These are phyloP conservation scores for Paramarasmius palmivorus DNA, from an alignment of 1,284 basidiomycete genomes.

Conservation along the genomic window DNA sequence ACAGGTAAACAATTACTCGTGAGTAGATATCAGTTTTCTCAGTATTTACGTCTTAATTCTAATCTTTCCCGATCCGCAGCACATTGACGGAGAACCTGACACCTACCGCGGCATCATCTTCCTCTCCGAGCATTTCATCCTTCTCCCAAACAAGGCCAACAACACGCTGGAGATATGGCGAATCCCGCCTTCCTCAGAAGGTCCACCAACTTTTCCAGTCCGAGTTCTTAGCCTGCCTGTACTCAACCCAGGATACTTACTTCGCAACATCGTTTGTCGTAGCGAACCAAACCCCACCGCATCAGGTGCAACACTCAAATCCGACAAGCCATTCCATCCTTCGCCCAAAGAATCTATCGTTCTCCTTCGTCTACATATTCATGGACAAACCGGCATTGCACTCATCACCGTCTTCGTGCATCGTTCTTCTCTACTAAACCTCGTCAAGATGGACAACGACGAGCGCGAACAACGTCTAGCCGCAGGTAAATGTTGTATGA, in stretches of 20 bases:
- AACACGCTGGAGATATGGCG: conserved; percentile 39
- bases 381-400: conserved; percentile 10
- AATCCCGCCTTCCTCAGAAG: conserved; percentile 24
- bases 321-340: conserved; percentile 29
- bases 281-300: conserved; percentile 46
- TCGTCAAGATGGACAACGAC: background rate
- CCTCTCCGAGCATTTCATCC: conserved; percentile 36
- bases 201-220: conserved; percentile 21
- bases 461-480: background rate
- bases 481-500: background rate
- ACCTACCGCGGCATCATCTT: conserved; percentile 43
- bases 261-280: conserved; percentile 39
- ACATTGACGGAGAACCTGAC: conserved; percentile 23
- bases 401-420: conserved; percentile 42
- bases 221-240: conserved; percentile 36
- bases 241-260: conserved; percentile 24
- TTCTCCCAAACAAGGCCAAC: conserved; percentile 39
- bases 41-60: background rate
- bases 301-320: conserved; percentile 7
- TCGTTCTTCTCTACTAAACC: conserved; percentile 31
- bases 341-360: conserved; percentile 36
- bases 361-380: conserved; percentile 39
- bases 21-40: conserved; percentile 19
- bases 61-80: conserved; percentile 19
- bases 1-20: conserved; percentile 37